Percentiles rank a stretch among this genome's conserved stretches.
Evolutionary conservation across 371 early-diverging fungal genomes (phyloP).

Genomic region (Circinella umbellata): DNA sequence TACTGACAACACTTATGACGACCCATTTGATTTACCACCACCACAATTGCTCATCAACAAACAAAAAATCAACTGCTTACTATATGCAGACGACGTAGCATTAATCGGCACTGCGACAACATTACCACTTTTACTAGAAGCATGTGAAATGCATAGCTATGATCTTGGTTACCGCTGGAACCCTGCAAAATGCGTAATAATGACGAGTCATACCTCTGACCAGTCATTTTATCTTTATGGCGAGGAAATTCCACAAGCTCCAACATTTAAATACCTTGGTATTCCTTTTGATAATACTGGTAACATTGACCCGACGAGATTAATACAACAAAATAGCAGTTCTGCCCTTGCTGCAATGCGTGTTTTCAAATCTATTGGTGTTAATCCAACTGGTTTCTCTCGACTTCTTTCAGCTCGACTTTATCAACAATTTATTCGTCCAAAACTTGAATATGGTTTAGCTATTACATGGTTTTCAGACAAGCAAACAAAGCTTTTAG

Average conservation of each 20-base stretch:
- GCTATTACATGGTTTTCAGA: not conserved
- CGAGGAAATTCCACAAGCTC: not conserved
- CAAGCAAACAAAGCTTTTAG: not conserved
- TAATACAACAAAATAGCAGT: not conserved
- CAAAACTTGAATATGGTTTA: conserved; percentile 9
- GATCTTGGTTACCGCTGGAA: conserved; percentile 24
- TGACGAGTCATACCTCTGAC: not conserved
- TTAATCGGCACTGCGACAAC: conserved; percentile 11
- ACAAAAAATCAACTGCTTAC: conserved; percentile 7
- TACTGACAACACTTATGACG: not conserved
- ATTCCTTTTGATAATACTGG: conserved; percentile 8
- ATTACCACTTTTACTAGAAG: conserved; percentile 11
- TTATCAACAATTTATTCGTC: conserved; percentile 1
- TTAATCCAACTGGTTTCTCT: conserved; percentile 11
- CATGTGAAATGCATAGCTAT: conserved; percentile 13
- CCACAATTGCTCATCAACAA: not conserved
- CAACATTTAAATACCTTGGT: conserved; percentile 14
- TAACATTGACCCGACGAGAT: not conserved
- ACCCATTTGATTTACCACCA: not conserved
- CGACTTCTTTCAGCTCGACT: not conserved
- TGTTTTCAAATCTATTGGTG: conserved; percentile 12
- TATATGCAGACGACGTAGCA: conserved; percentile 29
- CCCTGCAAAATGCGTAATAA: conserved; percentile 24
- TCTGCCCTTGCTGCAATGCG: conserved; percentile 10
- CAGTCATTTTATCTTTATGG: conserved; percentile 6